These are phyloP conservation scores for Wickerhamomyces subpelliculosus DNA, from an alignment of 805 yeast species.

Conservation along the genomic window DNA sequence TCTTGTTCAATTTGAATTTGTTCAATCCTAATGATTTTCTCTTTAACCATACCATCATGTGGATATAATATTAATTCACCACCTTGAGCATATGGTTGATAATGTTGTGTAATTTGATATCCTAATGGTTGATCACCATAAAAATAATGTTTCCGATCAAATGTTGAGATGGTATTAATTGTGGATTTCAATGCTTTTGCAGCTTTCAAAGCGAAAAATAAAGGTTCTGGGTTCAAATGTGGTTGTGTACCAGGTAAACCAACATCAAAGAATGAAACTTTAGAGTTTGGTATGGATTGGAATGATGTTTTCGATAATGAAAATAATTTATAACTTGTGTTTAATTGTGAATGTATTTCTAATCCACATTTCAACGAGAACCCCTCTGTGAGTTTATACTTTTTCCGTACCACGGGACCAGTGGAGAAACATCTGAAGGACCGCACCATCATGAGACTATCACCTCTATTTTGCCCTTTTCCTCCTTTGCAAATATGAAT, in stretches of 20 bases:
- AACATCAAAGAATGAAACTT: slow-evolving; percentile 72
- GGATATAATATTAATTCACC: slow-evolving; percentile 50
- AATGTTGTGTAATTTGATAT: slow-evolving; percentile 90
- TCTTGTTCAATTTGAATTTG: slow-evolving; percentile 95
- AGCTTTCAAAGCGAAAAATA: slow-evolving; percentile 62
- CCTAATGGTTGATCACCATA: slow-evolving; percentile 96
- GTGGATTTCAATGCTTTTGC: slow-evolving; percentile 62
- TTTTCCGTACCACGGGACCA: not conserved
- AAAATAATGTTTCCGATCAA: slow-evolving; percentile 93
- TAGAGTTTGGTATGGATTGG: slow-evolving; percentile 55
- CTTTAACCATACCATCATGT: slow-evolving; percentile 40
- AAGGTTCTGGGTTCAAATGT: slow-evolving; percentile 62
- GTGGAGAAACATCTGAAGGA: not conserved
- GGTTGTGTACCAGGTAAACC: slow-evolving; percentile 95
- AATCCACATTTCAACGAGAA: slow-evolving; percentile 70
- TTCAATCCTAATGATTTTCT: slow-evolving; percentile 50
- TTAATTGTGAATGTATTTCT: slow-evolving; percentile 88
- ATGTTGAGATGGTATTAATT: slow-evolving; percentile 51
- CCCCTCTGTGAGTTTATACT: slow-evolving; percentile 7
- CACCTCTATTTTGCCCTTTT: not conserved
- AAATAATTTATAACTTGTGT: slow-evolving; percentile 69
- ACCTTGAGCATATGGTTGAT: slow-evolving; percentile 64
- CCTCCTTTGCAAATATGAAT: too few relatives aligned
- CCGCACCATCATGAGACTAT: not conserved
- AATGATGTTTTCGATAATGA: slow-evolving; percentile 50